These are phyloP conservation scores for Cercis canadensis DNA, from an alignment of 306 rosid genomes.

Conservation along the genomic window DNA sequence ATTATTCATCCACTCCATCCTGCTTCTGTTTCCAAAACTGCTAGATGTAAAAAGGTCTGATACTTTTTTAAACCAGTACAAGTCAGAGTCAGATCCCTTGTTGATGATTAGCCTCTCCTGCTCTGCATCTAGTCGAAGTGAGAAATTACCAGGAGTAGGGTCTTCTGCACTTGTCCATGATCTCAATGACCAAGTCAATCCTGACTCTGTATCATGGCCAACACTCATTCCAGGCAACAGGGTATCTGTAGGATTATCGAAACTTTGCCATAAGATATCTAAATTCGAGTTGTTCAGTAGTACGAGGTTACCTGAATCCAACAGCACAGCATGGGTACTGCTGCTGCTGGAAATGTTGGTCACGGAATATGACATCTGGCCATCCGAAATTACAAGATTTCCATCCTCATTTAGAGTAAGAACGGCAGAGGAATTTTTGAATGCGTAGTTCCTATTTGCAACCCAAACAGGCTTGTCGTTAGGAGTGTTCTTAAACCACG, in stretches of 20 bases:
- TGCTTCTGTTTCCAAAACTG: background rate
- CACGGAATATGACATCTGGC: background rate
- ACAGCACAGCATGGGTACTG: conserved; percentile 11
- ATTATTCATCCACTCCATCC: background rate
- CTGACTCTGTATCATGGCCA: background rate
- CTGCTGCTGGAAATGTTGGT: background rate
- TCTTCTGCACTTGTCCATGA: conserved; percentile 15
- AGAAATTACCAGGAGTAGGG: conserved; percentile 23
- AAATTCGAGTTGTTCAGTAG: too few relatives aligned
- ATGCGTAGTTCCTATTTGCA: conserved; percentile 7
- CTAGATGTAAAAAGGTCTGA: background rate
- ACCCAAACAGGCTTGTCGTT: conserved; percentile 32
- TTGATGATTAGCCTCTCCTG: background rate
- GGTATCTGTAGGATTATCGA: conserved; percentile 19
- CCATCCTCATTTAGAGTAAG: background rate
- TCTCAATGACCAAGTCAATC: background rate
- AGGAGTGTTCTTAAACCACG: conserved; percentile 9
- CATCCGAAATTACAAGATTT: conserved; percentile 21
- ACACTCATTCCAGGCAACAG: conserved; percentile 30
- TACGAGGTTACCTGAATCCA: conserved; percentile 40
- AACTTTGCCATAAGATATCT: too few relatives aligned
- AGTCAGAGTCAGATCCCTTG: background rate
- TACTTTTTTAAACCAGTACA: conserved; percentile 3
- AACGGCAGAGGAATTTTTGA: background rate
- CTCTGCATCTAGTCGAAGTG: background rate